Evolutionary conservation across 768 basidiomycete species (phyloP).

Genomic region (Podaxis sp.): DNA sequence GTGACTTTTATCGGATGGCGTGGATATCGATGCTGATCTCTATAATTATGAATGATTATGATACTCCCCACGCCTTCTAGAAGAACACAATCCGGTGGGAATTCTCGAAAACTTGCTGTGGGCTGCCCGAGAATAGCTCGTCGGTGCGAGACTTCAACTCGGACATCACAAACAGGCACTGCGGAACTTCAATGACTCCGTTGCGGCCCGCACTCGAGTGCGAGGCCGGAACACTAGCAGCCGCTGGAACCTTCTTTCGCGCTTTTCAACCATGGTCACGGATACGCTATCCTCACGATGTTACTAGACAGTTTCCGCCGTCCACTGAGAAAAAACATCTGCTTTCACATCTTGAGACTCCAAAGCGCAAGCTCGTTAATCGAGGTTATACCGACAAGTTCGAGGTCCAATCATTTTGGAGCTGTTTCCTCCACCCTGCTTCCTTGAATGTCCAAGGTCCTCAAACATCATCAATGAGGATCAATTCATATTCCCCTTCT

Average conservation of each 20-base stretch:
- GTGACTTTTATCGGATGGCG: neutral
- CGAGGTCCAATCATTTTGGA: neutral
- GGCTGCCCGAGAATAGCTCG: neutral
- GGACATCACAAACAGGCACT: neutral
- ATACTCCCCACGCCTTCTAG: neutral
- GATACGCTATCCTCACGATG: neutral
- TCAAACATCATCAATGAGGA: neutral
- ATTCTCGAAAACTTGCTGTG: neutral
- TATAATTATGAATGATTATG: neutral
- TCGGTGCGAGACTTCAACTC: neutral
- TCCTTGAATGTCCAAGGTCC: neutral
- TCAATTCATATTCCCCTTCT: neutral
- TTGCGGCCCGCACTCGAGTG: neutral
- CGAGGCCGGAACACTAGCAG: neutral
- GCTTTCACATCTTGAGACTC: neutral
- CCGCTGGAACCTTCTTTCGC: neutral
- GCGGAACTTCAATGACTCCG: neutral
- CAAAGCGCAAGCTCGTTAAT: neutral
- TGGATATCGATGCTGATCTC: neutral
- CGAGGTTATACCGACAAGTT: neutral
- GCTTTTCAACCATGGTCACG: neutral
- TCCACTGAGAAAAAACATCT: neutral
- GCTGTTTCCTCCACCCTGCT: neutral
- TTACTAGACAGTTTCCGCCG: neutral
- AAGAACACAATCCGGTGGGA: neutral